Percentiles rank a stretch among this genome's conserved stretches.
These are phyloP conservation scores for Alnus glutinosa DNA, from an alignment of 306 rosid genomes.

Conservation along the genomic window DNA sequence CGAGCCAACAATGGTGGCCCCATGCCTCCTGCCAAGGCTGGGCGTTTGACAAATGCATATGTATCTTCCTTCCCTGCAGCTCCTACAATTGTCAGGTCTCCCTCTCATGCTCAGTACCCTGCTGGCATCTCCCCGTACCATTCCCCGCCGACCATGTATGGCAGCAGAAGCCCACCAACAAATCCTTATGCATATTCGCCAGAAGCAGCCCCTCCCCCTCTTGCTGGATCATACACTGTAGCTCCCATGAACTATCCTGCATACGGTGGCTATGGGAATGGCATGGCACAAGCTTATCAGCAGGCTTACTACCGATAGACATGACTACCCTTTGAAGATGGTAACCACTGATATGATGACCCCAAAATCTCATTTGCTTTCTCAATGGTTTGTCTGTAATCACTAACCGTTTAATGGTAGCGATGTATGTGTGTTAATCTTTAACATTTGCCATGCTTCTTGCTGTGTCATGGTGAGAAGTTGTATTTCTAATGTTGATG, in stretches of 20 bases:
- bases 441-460: conserved; percentile 69
- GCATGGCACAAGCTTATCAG: conserved; percentile 95
- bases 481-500: conserved; percentile 93
- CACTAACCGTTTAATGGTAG: conserved; percentile 99
- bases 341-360: conserved; percentile 98
- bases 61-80: conserved; percentile 96
- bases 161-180: conserved; percentile 91
- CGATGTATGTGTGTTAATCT: conserved; percentile 85
- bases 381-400: conserved; percentile 87
- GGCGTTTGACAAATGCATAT: conserved; percentile 94
- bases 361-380: conserved; percentile 68
- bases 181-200: conserved; percentile 85
- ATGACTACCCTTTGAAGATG: conserved; percentile 70
- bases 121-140: conserved; percentile 88
- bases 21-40: conserved; percentile 99
- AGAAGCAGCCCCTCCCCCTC: conserved; percentile 73
- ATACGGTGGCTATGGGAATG: conserved; percentile 82
- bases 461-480: conserved; percentile 68
- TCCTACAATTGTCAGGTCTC: conserved; percentile 84
- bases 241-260: conserved; percentile 92
- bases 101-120: conserved; percentile 89
- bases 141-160: conserved; percentile 94
- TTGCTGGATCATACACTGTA: conserved; percentile 67
- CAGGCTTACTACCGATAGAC: conserved; percentile 99
- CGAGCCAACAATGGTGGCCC: conserved; percentile 91